A percentile compares a stretch with the other conserved stretches of the same genome.
phyloP scores from a whole-genome alignment of 495 filamentous ascomycete genomes.

The Articulospora tetracladia region DNA sequence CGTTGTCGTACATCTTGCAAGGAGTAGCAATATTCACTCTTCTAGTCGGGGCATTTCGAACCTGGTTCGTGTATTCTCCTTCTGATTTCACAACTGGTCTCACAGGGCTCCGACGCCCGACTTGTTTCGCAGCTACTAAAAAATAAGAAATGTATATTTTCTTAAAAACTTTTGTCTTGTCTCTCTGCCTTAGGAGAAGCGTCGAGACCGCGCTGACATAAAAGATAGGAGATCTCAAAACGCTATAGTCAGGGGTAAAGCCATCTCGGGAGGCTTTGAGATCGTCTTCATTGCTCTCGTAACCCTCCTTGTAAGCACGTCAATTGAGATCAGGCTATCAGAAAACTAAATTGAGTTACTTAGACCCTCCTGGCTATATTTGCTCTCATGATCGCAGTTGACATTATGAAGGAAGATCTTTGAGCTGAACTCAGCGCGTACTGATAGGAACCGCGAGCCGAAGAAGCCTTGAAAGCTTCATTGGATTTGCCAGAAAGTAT shows the following conservation, averaged over 20 bases:
- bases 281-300: conserved; percentile 49
- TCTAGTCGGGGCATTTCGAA: conserved; percentile 56
- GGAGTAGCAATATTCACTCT: conserved; percentile 52
- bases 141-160: neutral
- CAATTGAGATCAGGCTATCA: neutral
- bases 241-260: conserved; percentile 60
- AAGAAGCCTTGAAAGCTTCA: conserved; percentile 3
- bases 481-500: conserved; percentile 19
- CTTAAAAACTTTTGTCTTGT: neutral
- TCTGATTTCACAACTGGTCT: neutral
- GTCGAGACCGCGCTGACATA: neutral
- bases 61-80: conserved; percentile 38
- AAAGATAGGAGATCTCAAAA: conserved; percentile 51
- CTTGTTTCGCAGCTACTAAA: neutral
- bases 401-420: conserved; percentile 23
- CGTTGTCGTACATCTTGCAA: conserved; percentile 57
- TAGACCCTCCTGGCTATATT: conserved; percentile 27
- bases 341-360: neutral
- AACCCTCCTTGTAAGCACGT: conserved; percentile 44
- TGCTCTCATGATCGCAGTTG: conserved; percentile 25
- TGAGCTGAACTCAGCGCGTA: neutral
- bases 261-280: conserved; percentile 67
- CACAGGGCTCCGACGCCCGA: neutral
- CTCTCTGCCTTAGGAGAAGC: neutral
- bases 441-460: conserved; percentile 20